Base-by-base conservation (phyloP, 257 asterid genomes). In the Echites panduratus region DNA sequence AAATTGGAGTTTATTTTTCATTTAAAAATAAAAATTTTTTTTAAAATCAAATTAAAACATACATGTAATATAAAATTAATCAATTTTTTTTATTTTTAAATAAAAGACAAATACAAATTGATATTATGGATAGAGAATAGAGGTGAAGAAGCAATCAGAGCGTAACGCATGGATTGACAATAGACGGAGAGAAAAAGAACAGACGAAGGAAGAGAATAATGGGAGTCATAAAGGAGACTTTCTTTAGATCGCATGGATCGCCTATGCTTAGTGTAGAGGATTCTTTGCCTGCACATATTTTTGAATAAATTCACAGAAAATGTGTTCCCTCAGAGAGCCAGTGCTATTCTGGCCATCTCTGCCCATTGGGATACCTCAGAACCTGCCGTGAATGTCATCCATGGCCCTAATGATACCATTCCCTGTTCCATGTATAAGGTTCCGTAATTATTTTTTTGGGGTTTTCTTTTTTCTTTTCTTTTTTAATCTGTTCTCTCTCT, bases 281-380 rank as follows among this genome's bases (percentile, higher is more conserved):
- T 53, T 82, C 92, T 0, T 40, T 89, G 71, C 90, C 90, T 41
- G 96, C 96, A 43, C 75, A 90, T 54, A 82, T 90, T 90, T 82
- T 85, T 90, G 74, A 53, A 79, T 66, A 73, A 77, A 3, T 90
- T 90, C 82, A 81, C 62, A 56, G 85, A 76, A 47, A 85, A 35
- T 20, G 66, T 80, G 47, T 70, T 83, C 20, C 27, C 82, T 17
- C 77, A 83, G 73, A 87, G 81, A 79, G 96, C 97, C 38, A 78
- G 58, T 20, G 82, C 91, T 43, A 84, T 90, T 17, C 70, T 88
- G 67, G 50, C 85, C 47, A 68, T 90, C 17, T 90, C 96, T 3
- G 93, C 88, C 56, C 95, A 90, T 75, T 90, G 96, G 96, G 96
- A 90, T 71, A 90, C 96, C 66, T 32, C 77, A 10, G 82, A 78